phyloP scores from a whole-genome alignment of 148 eudicot genomes.

The Vaccinium darrowii region DNA sequence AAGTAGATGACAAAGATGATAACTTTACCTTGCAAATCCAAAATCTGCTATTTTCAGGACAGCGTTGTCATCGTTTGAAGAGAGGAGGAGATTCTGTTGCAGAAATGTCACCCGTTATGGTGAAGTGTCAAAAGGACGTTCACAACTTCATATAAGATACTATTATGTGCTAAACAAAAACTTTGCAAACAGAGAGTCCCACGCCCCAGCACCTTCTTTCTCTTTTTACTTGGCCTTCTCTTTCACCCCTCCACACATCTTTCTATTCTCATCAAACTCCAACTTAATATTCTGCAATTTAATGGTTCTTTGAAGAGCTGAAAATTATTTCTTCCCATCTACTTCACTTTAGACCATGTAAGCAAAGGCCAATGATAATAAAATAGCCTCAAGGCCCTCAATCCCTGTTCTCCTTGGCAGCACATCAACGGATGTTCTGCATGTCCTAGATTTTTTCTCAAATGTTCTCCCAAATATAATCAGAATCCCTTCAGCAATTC shows the following conservation, averaged over 20 bases:
- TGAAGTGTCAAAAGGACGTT: not conserved
- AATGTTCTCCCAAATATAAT: not conserved
- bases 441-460: not conserved
- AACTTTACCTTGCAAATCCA: slow-evolving; percentile 87
- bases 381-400: not conserved
- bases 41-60: slow-evolving; percentile 95
- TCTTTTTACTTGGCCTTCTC: no score
- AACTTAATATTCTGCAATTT: not conserved
- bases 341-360: not conserved
- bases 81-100: slow-evolving; percentile 83
- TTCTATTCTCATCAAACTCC: not conserved
- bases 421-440: not conserved
- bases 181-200: not conserved
- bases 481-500: not conserved
- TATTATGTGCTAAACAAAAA: not conserved
- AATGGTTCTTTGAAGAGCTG: not conserved
- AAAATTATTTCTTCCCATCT: not conserved
- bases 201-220: not conserved
- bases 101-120: slow-evolving; percentile 19
- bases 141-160: not conserved
- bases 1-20: not conserved
- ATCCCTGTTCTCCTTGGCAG: not conserved
- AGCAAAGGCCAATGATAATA: not conserved
- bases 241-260: no score
- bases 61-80: slow-evolving; percentile 52